A percentile compares a stretch with the other conserved stretches of the same genome.
Evolutionary conservation across 805 yeast species (phyloP).

Genomic region (Candida ovalis): DNA sequence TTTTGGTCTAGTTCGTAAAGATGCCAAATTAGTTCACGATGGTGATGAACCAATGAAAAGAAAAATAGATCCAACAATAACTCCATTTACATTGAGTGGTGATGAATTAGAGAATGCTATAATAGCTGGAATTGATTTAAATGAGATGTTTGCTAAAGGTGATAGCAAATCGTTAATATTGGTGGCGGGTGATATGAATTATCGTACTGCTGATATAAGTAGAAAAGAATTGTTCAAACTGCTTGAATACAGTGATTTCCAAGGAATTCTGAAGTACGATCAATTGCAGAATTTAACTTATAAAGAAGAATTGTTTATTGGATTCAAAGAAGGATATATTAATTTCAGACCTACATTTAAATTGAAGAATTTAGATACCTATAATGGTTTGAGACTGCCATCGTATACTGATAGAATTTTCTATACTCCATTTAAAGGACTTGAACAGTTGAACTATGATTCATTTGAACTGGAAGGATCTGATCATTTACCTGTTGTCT

Average conservation of each 20-base stretch:
- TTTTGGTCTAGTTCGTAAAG: constrained; percentile 6
- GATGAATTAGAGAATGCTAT: constrained; percentile 14
- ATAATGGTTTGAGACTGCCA: constrained; percentile 41
- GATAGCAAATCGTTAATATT: constrained; percentile 29
- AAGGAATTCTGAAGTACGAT: constrained; percentile 39
- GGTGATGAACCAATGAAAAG: background rate
- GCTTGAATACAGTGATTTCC: constrained; percentile 28
- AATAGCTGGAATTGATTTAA: constrained; percentile 4
- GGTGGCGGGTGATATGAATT: constrained; percentile 54
- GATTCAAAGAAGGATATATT: constrained; percentile 46
- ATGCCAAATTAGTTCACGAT: constrained; percentile 15
- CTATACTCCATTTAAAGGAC: constrained; percentile 27
- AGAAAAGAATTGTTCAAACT: constrained; percentile 6
- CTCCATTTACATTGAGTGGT: constrained; percentile 12
- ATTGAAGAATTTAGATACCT: constrained; percentile 24
- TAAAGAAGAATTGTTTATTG: constrained; percentile 35
- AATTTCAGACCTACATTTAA: constrained; percentile 55
- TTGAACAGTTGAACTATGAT: constrained; percentile 18
- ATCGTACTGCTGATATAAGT: constrained; percentile 34
- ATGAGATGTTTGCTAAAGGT: constrained; percentile 7
- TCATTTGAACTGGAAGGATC: constrained; percentile 32
- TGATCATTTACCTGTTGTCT: constrained; percentile 55
- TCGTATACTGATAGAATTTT: constrained; percentile 59
- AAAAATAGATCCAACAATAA: background rate
- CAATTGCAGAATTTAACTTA: constrained; percentile 36